Evolutionary conservation across 352 stramenopile genomes (phyloP).

Genomic region (Aphanomyces cochlioides): DNA sequence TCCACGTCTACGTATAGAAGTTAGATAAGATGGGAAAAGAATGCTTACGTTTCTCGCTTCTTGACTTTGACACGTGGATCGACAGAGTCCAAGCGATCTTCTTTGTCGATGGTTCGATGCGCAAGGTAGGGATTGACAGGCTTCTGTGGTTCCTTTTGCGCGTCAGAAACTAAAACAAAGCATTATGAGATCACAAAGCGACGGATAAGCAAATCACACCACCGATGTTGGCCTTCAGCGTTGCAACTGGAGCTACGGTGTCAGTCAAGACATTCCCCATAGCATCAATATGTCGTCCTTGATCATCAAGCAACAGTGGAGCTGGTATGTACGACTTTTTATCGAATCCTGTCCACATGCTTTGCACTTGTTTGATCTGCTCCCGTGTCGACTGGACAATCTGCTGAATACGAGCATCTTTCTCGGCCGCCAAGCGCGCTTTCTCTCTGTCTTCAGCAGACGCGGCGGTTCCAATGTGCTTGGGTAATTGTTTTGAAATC

Average conservation of each 20-base stretch:
- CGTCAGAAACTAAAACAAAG: constrained; percentile 5
- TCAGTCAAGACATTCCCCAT: constrained; percentile 64
- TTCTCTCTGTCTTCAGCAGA: constrained; percentile 39
- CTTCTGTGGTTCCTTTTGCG: constrained; percentile 35
- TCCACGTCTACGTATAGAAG: constrained; percentile 47
- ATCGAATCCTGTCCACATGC: constrained; percentile 51
- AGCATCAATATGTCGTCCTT: constrained; percentile 73
- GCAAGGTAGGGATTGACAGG: constrained; percentile 73
- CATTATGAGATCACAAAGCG: background rate
- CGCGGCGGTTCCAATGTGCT: background rate
- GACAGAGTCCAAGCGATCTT: constrained; percentile 63
- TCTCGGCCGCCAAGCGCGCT: constrained; percentile 48
- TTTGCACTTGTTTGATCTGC: constrained; percentile 77
- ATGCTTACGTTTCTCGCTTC: constrained; percentile 72
- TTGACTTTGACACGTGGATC: constrained; percentile 71
- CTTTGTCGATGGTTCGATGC: constrained; percentile 63
- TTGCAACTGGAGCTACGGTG: constrained; percentile 41
- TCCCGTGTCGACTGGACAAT: constrained; percentile 83
- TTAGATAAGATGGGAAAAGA: constrained; percentile 25
- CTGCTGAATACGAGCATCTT: constrained; percentile 58
- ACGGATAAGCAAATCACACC: background rate
- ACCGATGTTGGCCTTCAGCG: constrained; percentile 52
- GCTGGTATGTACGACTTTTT: constrained; percentile 62
- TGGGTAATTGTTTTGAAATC: constrained; percentile 44
- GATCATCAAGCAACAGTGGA: constrained; percentile 68